phyloP scores from a whole-genome alignment of 106 monocot genomes.

The Dendrobium chrysotoxum region DNA sequence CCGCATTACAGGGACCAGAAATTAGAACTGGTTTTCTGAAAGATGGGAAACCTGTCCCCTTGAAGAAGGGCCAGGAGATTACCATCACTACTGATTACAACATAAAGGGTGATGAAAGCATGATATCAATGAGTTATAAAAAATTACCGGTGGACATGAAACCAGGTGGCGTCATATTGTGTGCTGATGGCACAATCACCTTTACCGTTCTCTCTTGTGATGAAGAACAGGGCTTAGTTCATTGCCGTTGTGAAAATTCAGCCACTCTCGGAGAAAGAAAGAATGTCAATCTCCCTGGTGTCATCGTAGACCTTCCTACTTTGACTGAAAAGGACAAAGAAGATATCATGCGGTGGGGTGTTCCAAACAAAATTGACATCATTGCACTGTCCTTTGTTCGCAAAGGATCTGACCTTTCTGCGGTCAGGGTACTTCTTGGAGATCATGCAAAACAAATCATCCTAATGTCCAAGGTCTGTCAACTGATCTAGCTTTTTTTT shows the following conservation, averaged over 20 bases:
- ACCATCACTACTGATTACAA: constrained; percentile 56
- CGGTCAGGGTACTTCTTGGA: too few relatives aligned
- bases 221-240: constrained; percentile 23
- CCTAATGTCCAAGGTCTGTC: too few relatives aligned
- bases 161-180: constrained; percentile 32
- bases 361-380: constrained; percentile 62
- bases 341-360: constrained; percentile 57
- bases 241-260: constrained; percentile 53
- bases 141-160: constrained; percentile 41
- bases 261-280: constrained; percentile 58
- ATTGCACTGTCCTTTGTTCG: too few relatives aligned
- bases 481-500: too few relatives aligned
- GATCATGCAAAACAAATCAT: too few relatives aligned
- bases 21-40: constrained; percentile 57
- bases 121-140: constrained; percentile 64
- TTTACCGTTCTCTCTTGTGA: constrained; percentile 51
- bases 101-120: constrained; percentile 43
- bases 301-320: constrained; percentile 57
- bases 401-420: too few relatives aligned
- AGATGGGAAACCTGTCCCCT: constrained; percentile 44
- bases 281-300: constrained; percentile 64
- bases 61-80: constrained; percentile 43
- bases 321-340: constrained; percentile 54
- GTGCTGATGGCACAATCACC: constrained; percentile 54
- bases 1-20: constrained; percentile 41